These are phyloP conservation scores for Sporisorium graminicola DNA, from an alignment of 1,284 basidiomycete genomes.

Conservation along the genomic window DNA sequence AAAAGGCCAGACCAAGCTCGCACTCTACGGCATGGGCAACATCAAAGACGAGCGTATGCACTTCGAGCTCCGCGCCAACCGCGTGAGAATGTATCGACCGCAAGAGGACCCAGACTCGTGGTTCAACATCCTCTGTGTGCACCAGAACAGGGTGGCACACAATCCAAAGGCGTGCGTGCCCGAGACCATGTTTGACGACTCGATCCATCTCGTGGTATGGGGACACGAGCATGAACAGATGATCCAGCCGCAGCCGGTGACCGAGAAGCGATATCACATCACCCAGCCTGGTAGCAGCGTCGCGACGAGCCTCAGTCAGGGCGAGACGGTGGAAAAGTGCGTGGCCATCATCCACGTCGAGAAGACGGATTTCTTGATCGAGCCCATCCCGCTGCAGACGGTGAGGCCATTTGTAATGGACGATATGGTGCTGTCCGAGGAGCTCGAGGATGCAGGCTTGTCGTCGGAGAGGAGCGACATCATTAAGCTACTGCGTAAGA, in stretches of 20 bases:
- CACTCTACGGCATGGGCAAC: conserved; percentile 95
- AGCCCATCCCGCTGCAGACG: conserved; percentile 86
- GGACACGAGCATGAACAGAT: conserved; percentile 99
- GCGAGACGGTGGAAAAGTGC: conserved; percentile 59
- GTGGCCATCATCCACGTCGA: conserved; percentile 72
- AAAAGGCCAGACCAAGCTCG: conserved; percentile 87
- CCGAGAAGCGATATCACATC: conserved; percentile 90
- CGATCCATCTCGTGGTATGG: conserved; percentile 93
- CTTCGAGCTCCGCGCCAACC: conserved; percentile 90
- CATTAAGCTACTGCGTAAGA: conserved; percentile 53
- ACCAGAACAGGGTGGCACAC: conserved; percentile 96
- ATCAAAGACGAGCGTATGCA: conserved; percentile 96
- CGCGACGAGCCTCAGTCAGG: conserved; percentile 79
- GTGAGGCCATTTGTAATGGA: conserved; percentile 96
- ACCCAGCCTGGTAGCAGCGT: conserved; percentile 95
- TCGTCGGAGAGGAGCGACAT: conserved; percentile 50
- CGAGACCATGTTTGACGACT: conserved; percentile 97
- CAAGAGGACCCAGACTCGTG: conserved; percentile 80
- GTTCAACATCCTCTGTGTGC: conserved; percentile 94
- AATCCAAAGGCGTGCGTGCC: conserved; percentile 92
- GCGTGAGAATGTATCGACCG: conserved; percentile 96
- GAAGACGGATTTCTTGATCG: conserved; percentile 85
- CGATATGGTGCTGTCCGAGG: conserved; percentile 81
- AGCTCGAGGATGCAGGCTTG: conserved; percentile 59
- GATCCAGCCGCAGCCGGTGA: conserved; percentile 88